These are phyloP conservation scores for Phylloboletellus chloephorus DNA, from an alignment of 1,284 basidiomycete genomes.

Conservation along the genomic window DNA sequence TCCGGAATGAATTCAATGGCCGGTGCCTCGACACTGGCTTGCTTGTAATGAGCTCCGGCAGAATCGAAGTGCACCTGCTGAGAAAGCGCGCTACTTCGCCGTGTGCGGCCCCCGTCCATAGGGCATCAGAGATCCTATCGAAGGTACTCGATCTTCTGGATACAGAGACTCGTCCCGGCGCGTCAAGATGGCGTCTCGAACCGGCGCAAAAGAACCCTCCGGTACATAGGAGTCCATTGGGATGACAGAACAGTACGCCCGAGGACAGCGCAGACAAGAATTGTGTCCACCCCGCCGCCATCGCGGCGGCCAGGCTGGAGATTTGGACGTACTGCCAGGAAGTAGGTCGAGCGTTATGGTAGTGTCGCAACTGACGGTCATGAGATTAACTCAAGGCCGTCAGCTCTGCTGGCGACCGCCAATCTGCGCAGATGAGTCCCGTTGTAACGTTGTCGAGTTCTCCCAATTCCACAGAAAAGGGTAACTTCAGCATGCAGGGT, in stretches of 20 bases:
- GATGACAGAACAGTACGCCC: conserved; percentile 22
- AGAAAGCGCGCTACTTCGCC: conserved; percentile 1
- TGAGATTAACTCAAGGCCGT: conserved; percentile 19
- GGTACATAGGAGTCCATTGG: conserved; percentile 13
- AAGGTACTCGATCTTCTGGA: conserved; percentile 8
- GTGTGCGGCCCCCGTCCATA: conserved; percentile 9
- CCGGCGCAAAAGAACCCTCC: conserved; percentile 7
- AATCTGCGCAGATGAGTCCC: conserved; percentile 6
- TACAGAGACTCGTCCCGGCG: conserved; percentile 6
- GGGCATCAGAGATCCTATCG: conserved; percentile 15
- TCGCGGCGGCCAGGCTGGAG: conserved; percentile 27
- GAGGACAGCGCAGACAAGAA: conserved; percentile 22
- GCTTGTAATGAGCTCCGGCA: conserved; percentile 6
- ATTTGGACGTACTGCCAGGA: conserved; percentile 11
- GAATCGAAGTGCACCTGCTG: conserved; percentile 5
- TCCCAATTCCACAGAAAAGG: conserved; percentile 18
- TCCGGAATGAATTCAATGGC: conserved; percentile 2
- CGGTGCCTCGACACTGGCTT: conserved; percentile 9
- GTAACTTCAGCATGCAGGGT: conserved; percentile 15
- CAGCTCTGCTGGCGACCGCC: conserved; percentile 15
- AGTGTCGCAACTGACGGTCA: background rate
- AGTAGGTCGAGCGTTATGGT: conserved; percentile 3
- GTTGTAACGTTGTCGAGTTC: conserved; percentile 3
- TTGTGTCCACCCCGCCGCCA: conserved; percentile 20
- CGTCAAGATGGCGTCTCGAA: conserved; percentile 7